These are phyloP conservation scores for Bruguiera parviflora DNA, from an alignment of 345 rosid genomes.

Conservation along the genomic window DNA sequence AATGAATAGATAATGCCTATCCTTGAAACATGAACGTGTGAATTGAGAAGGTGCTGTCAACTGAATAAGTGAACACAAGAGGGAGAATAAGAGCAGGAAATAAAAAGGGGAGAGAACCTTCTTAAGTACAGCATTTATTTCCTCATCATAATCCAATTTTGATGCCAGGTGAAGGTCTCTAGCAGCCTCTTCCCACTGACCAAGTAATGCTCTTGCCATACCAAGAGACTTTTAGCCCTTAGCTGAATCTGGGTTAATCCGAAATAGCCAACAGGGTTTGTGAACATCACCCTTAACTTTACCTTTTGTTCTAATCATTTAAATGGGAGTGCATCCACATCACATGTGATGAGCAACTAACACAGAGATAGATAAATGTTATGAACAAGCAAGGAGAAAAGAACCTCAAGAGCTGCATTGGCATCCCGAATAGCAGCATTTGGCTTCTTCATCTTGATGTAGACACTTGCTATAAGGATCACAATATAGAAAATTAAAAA, in stretches of 20 bases:
- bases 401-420: slow-evolving; percentile 79
- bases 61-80: too few species aligned
- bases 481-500: not conserved
- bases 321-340: not conserved
- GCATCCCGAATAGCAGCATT: slow-evolving; percentile 95
- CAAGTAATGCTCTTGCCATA: slow-evolving; percentile 82
- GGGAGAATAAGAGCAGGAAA: not conserved
- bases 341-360: not conserved
- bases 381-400: not conserved
- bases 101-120: slow-evolving; percentile 45
- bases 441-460: slow-evolving; percentile 91
- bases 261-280: slow-evolving; percentile 1
- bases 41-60: too few species aligned
- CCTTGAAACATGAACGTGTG: too few species aligned
- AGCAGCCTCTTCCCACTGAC: slow-evolving; percentile 90
- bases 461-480: slow-evolving; percentile 70
- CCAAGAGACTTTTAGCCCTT: slow-evolving; percentile 95
- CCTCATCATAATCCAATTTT: slow-evolving; percentile 80
- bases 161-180: slow-evolving; percentile 88
- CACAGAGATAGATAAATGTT: not conserved
- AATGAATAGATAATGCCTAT: not conserved
- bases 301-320: too few species aligned
- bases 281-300: not conserved
- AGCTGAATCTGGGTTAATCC: slow-evolving; percentile 97
- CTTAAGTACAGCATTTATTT: slow-evolving; percentile 70